Evolutionary conservation across 2,329 filamentous ascomycete genomes (phyloP).

Genomic region (Trichoderma pleuroti): DNA sequence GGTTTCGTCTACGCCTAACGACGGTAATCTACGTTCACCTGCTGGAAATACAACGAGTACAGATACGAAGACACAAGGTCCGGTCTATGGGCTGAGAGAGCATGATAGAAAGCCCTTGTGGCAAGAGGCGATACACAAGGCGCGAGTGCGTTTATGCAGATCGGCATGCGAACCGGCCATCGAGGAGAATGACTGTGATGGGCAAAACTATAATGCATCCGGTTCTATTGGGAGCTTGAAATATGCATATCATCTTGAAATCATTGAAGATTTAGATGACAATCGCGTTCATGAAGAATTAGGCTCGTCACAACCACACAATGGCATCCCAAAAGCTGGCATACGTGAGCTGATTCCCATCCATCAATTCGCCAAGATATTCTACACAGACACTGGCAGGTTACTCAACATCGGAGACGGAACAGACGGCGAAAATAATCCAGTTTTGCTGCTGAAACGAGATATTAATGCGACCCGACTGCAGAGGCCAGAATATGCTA

Average conservation of each 20-base stretch:
- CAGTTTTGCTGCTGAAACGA: slow-evolving; percentile 35
- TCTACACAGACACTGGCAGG: slow-evolving; percentile 87
- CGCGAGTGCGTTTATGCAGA: slow-evolving; percentile 73
- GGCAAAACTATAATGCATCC: not conserved
- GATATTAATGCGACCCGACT: slow-evolving; percentile 42
- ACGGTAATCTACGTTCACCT: not conserved
- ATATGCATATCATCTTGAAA: slow-evolving; percentile 76
- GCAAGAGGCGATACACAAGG: slow-evolving; percentile 97
- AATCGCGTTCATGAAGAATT: slow-evolving; percentile 49
- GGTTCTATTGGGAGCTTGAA: slow-evolving; percentile 21
- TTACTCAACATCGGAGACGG: slow-evolving; percentile 71
- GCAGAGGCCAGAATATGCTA: slow-evolving; percentile 30
- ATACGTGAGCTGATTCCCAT: slow-evolving; percentile 54
- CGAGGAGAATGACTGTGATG: not conserved
- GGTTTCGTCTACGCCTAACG: not conserved
- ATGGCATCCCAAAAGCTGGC: slow-evolving; percentile 42
- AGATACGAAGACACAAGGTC: not conserved
- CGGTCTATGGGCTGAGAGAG: slow-evolving; percentile 30
- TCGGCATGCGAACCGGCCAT: slow-evolving; percentile 44
- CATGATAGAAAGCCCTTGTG: slow-evolving; percentile 67
- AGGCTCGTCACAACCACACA: slow-evolving; percentile 34
- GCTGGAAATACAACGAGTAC: not conserved
- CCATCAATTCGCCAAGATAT: slow-evolving; percentile 74
- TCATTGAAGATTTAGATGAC: slow-evolving; percentile 74
- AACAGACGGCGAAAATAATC: slow-evolving; percentile 45